These are phyloP conservation scores for Pelargonium nanum DNA, from an alignment of 345 rosid species.

Conservation along the genomic window DNA sequence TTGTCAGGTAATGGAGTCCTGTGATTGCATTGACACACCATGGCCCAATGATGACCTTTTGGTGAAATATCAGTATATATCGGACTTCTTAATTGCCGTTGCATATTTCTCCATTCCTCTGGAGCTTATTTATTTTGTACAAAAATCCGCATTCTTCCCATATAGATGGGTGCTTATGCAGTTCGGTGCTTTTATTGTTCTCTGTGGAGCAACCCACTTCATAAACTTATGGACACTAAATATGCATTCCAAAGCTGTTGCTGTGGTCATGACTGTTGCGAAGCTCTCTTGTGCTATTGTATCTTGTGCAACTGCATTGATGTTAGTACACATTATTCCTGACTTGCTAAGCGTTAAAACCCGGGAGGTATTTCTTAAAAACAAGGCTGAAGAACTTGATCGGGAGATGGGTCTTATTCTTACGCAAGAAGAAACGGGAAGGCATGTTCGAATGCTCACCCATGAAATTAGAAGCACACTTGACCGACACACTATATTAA, in stretches of 20 bases:
- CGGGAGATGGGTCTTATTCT: constrained; percentile 86
- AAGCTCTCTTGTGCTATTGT: constrained; percentile 82
- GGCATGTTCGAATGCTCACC: constrained; percentile 93
- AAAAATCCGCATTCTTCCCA: constrained; percentile 81
- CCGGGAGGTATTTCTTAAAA: constrained; percentile 69
- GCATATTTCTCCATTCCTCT: constrained; percentile 93
- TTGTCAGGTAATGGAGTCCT: constrained; percentile 46
- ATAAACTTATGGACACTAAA: constrained; percentile 79
- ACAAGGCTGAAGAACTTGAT: constrained; percentile 78
- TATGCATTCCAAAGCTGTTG: constrained; percentile 74
- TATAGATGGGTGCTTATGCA: constrained; percentile 97
- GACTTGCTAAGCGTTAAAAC: constrained; percentile 75
- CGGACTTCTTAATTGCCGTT: constrained; percentile 72
- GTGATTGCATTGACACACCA: constrained; percentile 70
- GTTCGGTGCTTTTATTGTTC: constrained; percentile 88
- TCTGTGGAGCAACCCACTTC: constrained; percentile 92
- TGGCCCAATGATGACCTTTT: constrained; percentile 73
- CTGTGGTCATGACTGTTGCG: constrained; percentile 68
- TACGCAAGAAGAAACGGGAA: constrained; percentile 83
- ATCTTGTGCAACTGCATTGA: constrained; percentile 81
- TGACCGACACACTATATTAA: constrained; percentile 69
- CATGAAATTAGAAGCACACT: constrained; percentile 92
- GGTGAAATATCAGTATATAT: constrained; percentile 82
- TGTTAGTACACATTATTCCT: constrained; percentile 85
- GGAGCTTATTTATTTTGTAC: constrained; percentile 81